Evolutionary conservation across 106 monocot species (phyloP), one percentile per base, ranked within the genome.

Genomic region (Triglochin maritima): DNA sequence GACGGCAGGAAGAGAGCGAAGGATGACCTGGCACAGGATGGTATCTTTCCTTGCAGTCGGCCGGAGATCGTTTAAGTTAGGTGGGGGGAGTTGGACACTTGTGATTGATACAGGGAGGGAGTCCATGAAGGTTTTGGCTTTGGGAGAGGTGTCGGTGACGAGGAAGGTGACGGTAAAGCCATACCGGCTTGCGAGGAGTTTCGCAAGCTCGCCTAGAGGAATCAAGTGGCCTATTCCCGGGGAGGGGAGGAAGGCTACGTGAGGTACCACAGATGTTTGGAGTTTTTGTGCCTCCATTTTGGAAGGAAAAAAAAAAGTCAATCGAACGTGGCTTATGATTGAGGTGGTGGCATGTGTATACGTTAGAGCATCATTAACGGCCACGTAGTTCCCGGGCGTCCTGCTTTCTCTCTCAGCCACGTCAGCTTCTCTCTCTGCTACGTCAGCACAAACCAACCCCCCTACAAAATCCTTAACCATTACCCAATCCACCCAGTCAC

Each of bases 171-270:
- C 70, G 42, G 84, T 60, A 81, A 81, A 72, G 60, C 69, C 56
- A 64, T 90, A 73, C 44, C 59, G 63, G 50, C 8, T 6, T 44
- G 60, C 70, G 45, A 90, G 77, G 60, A 69, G 63, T 47, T 50
- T 70, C 50, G 84, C 83, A 17, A 90, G 66, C 70, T 81, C n/a
- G n/a, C 79, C 5, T 65, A 62, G 3, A 79, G 90, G 90, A 66
- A 67, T 76, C 66, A 90, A 77, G 77, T 86, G 90, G 45, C 90
- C 90, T 72, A 80, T 72, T 50, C 90, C 90, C 0, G 86, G 86
- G 63, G 67, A 81, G 0, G 80, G 50, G 11, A 90, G 57, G 15
- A 90, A 13, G 14, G 60, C 86, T 4, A 84, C 62, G 3, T 62
- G 62, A 45, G 62, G 62, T 44, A 5, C 17, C 29, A 0, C 29